Evolutionary conservation across 352 stramenopile genomes (phyloP).

Genomic region (Globisporangium takayamanum): DNA sequence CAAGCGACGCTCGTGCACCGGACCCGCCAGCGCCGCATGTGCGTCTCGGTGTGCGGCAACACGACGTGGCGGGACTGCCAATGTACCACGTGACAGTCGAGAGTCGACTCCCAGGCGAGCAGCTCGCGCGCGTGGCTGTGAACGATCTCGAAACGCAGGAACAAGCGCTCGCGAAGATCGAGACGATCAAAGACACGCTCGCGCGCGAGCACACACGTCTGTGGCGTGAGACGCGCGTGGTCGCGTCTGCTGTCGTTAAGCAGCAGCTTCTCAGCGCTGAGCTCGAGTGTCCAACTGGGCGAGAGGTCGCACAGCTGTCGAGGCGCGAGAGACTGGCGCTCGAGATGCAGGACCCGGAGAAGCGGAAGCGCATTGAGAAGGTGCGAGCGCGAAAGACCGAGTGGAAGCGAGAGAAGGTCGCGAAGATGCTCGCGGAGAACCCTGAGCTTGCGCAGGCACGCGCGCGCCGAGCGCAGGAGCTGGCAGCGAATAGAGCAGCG

Average conservation of each 20-base stretch:
- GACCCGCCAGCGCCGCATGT: conserved; percentile 8
- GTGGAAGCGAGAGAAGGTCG: neutral
- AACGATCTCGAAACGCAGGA: conserved; percentile 15
- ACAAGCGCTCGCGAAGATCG: conserved; percentile 10
- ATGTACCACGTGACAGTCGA: conserved; percentile 13
- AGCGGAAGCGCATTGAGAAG: neutral
- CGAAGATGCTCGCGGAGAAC: neutral
- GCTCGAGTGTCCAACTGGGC: neutral
- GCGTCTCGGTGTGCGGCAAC: conserved; percentile 11
- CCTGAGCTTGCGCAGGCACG: neutral
- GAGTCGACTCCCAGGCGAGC: conserved; percentile 4
- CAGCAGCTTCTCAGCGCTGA: conserved; percentile 7
- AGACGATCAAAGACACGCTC: conserved; percentile 12
- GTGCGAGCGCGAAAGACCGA: neutral
- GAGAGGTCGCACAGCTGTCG: neutral
- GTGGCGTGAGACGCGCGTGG: neutral
- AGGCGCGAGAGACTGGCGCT: neutral
- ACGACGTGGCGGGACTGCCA: conserved; percentile 5
- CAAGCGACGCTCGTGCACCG: neutral
- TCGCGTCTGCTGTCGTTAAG: neutral
- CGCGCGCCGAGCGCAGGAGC: neutral
- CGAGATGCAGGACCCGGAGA: neutral
- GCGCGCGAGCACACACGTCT: conserved; percentile 5
- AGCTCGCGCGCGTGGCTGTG: conserved; percentile 9
- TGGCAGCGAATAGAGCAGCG: neutral